Conservation (phyloP, 2,329 filamentous ascomycete species). For the Pyrenochaeta sp. region DNA sequence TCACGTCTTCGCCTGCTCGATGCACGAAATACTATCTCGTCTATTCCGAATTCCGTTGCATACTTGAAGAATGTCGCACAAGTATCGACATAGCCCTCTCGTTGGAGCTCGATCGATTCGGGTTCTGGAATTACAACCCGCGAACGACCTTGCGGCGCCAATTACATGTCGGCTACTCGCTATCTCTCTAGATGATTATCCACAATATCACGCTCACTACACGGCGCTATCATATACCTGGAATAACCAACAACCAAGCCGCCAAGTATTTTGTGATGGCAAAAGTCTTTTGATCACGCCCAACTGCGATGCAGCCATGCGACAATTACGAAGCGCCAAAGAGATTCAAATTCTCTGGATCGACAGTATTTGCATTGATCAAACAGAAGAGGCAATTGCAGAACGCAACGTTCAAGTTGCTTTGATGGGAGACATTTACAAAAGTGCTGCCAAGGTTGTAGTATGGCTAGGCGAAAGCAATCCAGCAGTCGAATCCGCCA, state of each 20-base stretch:
- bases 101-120: background rate
- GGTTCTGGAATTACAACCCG: background rate
- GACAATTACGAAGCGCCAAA: slow-evolving; percentile 3
- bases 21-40: too few species aligned
- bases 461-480: slow-evolving; percentile 12
- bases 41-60: too few species aligned
- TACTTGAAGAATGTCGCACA: background rate
- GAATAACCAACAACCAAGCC: slow-evolving; percentile 4
- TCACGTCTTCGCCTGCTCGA: too few species aligned
- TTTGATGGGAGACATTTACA: slow-evolving; percentile 15
- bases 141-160: background rate
- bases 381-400: background rate
- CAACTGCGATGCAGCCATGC: slow-evolving; percentile 8
- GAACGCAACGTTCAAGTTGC: slow-evolving; percentile 15
- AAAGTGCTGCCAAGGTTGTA: slow-evolving; percentile 5
- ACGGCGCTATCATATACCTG: slow-evolving; percentile 13
- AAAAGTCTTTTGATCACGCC: slow-evolving; percentile 5
- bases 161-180: background rate
- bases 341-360: background rate
- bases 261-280: slow-evolving; percentile 6
- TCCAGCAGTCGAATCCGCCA: background rate
- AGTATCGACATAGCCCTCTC: background rate
- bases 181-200: slow-evolving; percentile 3
- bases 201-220: slow-evolving; percentile 3
- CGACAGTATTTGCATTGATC: background rate